Evolutionary conservation across 176 grass and related monocot genomes (phyloP).

Genomic region (Carex scoparia): DNA sequence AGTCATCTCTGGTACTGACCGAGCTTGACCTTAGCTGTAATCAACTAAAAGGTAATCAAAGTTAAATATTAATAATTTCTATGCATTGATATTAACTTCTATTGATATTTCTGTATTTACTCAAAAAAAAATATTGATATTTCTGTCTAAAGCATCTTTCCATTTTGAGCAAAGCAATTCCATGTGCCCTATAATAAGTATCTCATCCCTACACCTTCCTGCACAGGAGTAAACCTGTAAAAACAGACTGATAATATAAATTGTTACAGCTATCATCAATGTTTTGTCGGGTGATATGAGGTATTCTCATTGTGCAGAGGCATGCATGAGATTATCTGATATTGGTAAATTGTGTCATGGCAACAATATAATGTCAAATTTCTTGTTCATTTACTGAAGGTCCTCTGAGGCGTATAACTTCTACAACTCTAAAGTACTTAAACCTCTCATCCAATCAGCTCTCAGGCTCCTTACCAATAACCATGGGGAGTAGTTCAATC

Average conservation of each 20-base stretch:
- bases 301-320: neutral
- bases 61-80: neutral
- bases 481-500: slow-evolving; percentile 70
- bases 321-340: neutral
- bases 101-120: neutral
- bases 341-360: neutral
- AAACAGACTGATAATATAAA: neutral
- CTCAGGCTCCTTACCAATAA: slow-evolving; percentile 72
- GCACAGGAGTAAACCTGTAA: neutral
- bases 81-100: neutral
- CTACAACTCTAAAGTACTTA: slow-evolving; percentile 62
- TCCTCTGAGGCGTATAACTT: slow-evolving; percentile 64
- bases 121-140: neutral
- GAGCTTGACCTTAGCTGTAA: slow-evolving; percentile 91
- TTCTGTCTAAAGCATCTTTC: slow-evolving; percentile 9
- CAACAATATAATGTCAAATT: neutral
- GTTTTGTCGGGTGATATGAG: neutral
- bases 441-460: slow-evolving; percentile 77
- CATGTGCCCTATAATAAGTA: slow-evolving; percentile 1
- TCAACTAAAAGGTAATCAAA: slow-evolving; percentile 60
- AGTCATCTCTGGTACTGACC: slow-evolving; percentile 72
- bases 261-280: neutral
- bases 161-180: slow-evolving; percentile 8
- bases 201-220: neutral
- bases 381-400: slow-evolving; percentile 38